Evolutionary conservation across 192 early-diverging fungal species (phyloP), one percentile per base, ranked within the genome.

Genomic region (Coemansia sp.): DNA sequence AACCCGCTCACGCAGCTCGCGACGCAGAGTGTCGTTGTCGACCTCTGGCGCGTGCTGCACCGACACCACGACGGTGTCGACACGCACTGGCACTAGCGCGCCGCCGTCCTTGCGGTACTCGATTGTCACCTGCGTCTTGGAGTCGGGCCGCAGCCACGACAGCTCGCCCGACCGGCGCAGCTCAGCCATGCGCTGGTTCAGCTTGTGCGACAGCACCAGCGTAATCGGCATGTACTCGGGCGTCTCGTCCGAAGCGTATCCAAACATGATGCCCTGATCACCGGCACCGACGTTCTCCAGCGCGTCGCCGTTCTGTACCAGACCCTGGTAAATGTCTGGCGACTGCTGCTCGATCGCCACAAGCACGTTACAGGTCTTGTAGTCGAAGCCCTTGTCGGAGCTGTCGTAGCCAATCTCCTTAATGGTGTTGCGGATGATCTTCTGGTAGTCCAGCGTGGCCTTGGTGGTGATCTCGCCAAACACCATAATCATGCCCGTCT

Each of bases 401-500:
- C 94, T 92, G 84, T 99, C 97, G 78, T 97, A 99, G 66, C 97
- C 97, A 72, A 99, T 99, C 72, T 94, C 87, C 89, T 96, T 96
- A 88, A 99, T 89, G 74, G 94, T 93, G 81, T 96, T 87, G 85
- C 97, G 94, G 78, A 99, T 96, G 75, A 99, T 93, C 90, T 95
- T 94, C 84, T 99, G 97, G 90, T 96, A 99, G 88, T 99, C 97
- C 58, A 99, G 84, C 57, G 71, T 82, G 46, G 97, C 96, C 87
- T 94, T 94, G 90, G 96, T 99, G 71, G 95, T 95, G 86, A 99
- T 99, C 85, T 99, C 97, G 81, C 97, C 97, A 78, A 99, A 93
- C 34, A 99, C 97, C 94, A 99, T 97, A 84, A 99, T 89, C 93
- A 99, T 94, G 77, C 97, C 97, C 69, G 97, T 99, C 90, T 99